Percentiles rank a stretch among this genome's conserved stretches.
Conservation (phyloP, 2,329 filamentous ascomycete species). For the Neonectria hederae region DNA sequence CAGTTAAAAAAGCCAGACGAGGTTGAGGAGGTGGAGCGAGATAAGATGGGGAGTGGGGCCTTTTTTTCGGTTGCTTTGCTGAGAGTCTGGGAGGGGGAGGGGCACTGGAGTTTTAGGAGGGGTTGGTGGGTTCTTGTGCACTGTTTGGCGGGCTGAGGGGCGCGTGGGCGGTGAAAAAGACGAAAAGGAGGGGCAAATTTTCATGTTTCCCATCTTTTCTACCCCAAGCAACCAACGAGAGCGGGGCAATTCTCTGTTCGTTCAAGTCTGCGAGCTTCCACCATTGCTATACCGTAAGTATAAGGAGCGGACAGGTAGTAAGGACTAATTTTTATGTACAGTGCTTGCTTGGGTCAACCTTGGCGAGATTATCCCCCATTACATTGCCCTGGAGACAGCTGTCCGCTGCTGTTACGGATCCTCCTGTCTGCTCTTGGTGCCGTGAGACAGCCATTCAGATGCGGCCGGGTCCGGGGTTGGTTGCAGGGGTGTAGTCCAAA, state of each 20-base stretch:
- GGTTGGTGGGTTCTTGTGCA: conserved; percentile 21
- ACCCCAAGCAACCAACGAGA: background rate
- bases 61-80: conserved; percentile 16
- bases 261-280: background rate
- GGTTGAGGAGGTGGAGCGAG: conserved; percentile 26
- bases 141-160: conserved; percentile 21
- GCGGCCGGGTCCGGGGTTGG: background rate
- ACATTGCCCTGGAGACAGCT: background rate
- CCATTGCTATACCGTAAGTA: background rate
- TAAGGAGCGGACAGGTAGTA: background rate
- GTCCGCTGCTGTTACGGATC: background rate
- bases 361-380: background rate
- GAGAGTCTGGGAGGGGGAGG: conserved; percentile 28
- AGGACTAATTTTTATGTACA: background rate
- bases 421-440: background rate
- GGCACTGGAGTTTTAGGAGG: conserved; percentile 10
- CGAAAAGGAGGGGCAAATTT: conserved; percentile 46
- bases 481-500: background rate
- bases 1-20: conserved; percentile 29
- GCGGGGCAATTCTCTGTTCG: conserved; percentile 7
- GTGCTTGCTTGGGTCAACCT: background rate
- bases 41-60: conserved; percentile 39
- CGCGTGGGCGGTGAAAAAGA: conserved; percentile 40
- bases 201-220: conserved; percentile 25
- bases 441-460: background rate